Evolutionary conservation across 768 basidiomycete genomes (phyloP).

Genomic region (Panaeolus cyanescens): DNA sequence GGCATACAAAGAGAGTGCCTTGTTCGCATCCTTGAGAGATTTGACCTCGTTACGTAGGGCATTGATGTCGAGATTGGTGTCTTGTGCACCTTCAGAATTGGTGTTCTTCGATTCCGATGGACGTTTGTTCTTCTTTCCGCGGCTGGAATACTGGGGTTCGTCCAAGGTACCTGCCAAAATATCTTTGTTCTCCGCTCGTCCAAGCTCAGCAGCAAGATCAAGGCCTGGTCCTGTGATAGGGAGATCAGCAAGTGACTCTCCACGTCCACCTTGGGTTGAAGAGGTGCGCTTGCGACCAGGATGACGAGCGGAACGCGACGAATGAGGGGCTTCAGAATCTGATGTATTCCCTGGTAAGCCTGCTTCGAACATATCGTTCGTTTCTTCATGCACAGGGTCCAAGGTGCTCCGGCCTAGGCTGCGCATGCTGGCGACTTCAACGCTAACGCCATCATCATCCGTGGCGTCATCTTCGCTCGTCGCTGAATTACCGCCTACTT

Average conservation of each 20-base stretch:
- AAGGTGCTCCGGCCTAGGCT: conserved; percentile 61
- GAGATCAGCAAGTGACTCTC: conserved; percentile 84
- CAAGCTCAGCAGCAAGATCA: conserved; percentile 89
- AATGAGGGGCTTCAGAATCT: conserved; percentile 31
- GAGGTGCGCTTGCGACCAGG: conserved; percentile 50
- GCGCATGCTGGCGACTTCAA: conserved; percentile 55
- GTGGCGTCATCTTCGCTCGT: conserved; percentile 36
- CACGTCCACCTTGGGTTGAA: conserved; percentile 60
- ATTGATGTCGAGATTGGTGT: conserved; percentile 57
- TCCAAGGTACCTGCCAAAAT: conserved; percentile 61
- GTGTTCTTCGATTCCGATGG: conserved; percentile 41
- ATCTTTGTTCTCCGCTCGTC: conserved; percentile 89
- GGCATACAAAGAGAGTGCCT: conserved; percentile 91
- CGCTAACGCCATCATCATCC: conserved; percentile 42
- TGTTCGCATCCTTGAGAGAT: conserved; percentile 92
- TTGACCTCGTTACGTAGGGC: conserved; percentile 87
- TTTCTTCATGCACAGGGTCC: conserved; percentile 65
- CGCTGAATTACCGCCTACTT: conserved; percentile 53
- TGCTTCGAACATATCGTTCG: conserved; percentile 43
- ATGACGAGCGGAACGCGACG: conserved; percentile 42
- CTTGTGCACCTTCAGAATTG: conserved; percentile 32
- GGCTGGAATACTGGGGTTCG: conserved; percentile 42
- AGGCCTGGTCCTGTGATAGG: conserved; percentile 89
- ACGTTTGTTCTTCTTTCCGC: conserved; percentile 52
- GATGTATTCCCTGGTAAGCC: conserved; percentile 35